Percentiles rank a stretch among this genome's conserved stretches.
These are phyloP conservation scores for Sporothrix phasma DNA, from an alignment of 2,329 filamentous ascomycete species.

Conservation along the genomic window DNA sequence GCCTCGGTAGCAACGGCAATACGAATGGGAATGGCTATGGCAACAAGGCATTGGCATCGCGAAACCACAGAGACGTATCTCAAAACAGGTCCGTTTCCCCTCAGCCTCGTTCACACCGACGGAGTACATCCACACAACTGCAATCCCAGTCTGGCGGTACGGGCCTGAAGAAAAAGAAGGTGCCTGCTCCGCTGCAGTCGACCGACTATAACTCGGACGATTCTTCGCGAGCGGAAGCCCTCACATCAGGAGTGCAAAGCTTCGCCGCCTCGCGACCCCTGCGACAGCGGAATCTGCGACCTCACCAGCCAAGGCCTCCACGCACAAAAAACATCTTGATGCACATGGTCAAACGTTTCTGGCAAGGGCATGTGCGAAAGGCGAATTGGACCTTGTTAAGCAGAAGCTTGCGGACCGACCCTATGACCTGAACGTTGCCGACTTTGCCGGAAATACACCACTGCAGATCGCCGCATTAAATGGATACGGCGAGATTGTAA, in stretches of 20 bases:
- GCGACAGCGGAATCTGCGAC: conserved; percentile 49
- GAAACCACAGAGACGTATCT: conserved; percentile 26
- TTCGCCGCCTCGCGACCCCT: conserved; percentile 46
- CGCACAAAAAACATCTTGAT: conserved; percentile 80
- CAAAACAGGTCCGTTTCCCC: conserved; percentile 50
- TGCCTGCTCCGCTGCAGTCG: conserved; percentile 51
- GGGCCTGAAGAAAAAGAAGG: conserved; percentile 49
- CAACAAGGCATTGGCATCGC: conserved; percentile 26
- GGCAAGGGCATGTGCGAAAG: conserved; percentile 79
- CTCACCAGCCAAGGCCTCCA: conserved; percentile 57
- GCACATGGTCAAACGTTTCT: conserved; percentile 85
- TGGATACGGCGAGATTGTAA: conserved; percentile 77
- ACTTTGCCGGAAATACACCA: conserved; percentile 94
- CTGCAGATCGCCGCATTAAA: conserved; percentile 86
- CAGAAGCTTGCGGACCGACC: conserved; percentile 66
- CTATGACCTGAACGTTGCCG: conserved; percentile 78
- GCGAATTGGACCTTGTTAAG: conserved; percentile 71
- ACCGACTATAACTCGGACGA: conserved; percentile 60
- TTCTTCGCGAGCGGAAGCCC: conserved; percentile 53
- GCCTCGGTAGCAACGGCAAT: conserved; percentile 13
- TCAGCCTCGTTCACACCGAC: conserved; percentile 46
- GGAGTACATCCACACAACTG: conserved; percentile 55
- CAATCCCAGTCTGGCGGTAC: conserved; percentile 46
- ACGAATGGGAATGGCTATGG: conserved; percentile 11
- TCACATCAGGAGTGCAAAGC: conserved; percentile 47